phyloP scores from a whole-genome alignment of 345 rosid species.

The Geranium brycei region DNA sequence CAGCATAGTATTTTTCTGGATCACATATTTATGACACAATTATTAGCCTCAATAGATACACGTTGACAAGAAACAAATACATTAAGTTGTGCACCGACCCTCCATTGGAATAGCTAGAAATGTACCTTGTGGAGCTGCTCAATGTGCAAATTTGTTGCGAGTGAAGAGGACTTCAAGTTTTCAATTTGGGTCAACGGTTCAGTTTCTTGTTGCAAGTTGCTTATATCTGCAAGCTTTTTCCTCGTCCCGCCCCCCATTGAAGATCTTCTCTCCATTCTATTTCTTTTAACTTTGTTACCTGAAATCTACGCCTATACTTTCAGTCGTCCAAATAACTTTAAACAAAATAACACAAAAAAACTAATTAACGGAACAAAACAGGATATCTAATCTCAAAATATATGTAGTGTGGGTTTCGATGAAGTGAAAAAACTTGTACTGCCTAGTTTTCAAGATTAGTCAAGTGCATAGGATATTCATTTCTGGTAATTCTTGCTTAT shows the following conservation, averaged over 20 bases:
- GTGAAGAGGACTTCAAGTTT: constrained; percentile 17
- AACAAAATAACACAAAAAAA: neutral
- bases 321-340: neutral
- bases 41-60: constrained; percentile 7
- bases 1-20: constrained; percentile 47
- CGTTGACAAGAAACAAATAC: neutral
- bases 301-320: constrained; percentile 9
- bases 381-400: neutral
- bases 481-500: too few relatives aligned
- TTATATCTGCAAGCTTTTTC: constrained; percentile 41
- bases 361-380: neutral
- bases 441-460: too few relatives aligned
- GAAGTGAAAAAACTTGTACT: neutral
- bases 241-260: constrained; percentile 21
- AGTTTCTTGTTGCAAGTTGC: constrained; percentile 30
- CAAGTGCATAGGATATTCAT: too few relatives aligned
- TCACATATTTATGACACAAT: constrained; percentile 9
- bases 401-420: neutral
- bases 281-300: constrained; percentile 21
- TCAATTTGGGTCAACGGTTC: constrained; percentile 17
- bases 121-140: constrained; percentile 40
- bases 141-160: constrained; percentile 20
- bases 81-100: neutral
- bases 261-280: constrained; percentile 18
- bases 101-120: neutral